Conservation (phyloP, 371 early-diverging fungal species). For the Chytridiales sp. region DNA sequence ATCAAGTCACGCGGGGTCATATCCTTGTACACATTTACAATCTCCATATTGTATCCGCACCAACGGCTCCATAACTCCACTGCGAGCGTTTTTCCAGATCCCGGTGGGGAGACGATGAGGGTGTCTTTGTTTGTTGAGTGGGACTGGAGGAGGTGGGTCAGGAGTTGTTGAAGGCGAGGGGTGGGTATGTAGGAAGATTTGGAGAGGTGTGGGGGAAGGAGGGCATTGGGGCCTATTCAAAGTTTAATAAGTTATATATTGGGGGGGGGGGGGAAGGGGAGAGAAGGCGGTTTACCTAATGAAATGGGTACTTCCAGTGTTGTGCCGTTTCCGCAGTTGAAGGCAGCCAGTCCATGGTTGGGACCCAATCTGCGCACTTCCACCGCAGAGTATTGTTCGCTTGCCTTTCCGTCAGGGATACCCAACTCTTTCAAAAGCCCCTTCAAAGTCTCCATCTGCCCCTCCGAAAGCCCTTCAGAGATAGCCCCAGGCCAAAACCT, state of each 20-base stretch:
- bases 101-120: conserved; percentile 72
- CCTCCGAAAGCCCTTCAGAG: neutral
- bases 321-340: neutral
- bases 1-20: conserved; percentile 80
- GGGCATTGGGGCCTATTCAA: too few species aligned
- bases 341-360: neutral
- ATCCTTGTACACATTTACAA: conserved; percentile 73
- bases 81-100: conserved; percentile 73
- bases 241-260: too few species aligned
- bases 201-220: too few species aligned
- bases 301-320: neutral
- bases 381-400: too few species aligned
- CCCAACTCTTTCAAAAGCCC: neutral
- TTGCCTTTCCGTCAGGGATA: too few species aligned
- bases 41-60: conserved; percentile 69
- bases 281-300: neutral
- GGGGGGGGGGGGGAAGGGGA: neutral
- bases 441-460: conserved; percentile 1
- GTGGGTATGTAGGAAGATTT: conserved; percentile 23
- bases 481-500: conserved; percentile 11
- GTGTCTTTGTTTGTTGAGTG: conserved; percentile 65
- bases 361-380: too few species aligned
- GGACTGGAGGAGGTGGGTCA: conserved; percentile 57
- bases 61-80: conserved; percentile 68
- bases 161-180: conserved; percentile 43